Percentiles rank a stretch among this genome's conserved stretches.
Evolutionary conservation across 805 yeast species (phyloP).

Genomic region (Wickerhamomyces bisporus): DNA sequence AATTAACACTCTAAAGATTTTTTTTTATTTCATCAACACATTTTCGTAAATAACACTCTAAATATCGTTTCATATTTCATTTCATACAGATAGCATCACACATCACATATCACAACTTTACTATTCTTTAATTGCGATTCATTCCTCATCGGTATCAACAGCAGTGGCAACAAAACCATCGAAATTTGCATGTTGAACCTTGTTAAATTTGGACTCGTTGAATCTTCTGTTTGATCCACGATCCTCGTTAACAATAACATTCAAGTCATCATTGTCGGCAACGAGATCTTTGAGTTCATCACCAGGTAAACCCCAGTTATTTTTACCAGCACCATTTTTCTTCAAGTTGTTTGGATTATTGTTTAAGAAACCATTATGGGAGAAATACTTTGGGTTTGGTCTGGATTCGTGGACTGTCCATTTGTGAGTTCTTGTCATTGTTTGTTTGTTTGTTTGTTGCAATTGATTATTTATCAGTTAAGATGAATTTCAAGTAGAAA

Average conservation of each 20-base stretch:
- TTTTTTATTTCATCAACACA: too few relatives aligned
- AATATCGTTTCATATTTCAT: too few relatives aligned
- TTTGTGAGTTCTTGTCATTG: conserved; percentile 78
- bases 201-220: background rate
- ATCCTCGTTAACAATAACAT: background rate
- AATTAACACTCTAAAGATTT: too few relatives aligned
- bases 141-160: too few relatives aligned
- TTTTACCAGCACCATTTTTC: conserved; percentile 81
- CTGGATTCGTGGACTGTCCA: conserved; percentile 62
- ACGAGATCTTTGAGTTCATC: conserved; percentile 68
- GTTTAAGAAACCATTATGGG: conserved; percentile 66
- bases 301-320: conserved; percentile 83
- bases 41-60: too few relatives aligned
- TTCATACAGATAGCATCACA: too few relatives aligned
- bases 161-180: background rate
- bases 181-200: background rate
- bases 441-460: background rate
- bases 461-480: background rate
- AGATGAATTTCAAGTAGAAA: conserved; percentile 2
- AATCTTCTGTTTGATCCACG: background rate
- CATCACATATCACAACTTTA: too few relatives aligned
- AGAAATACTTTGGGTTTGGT: conserved; percentile 65
- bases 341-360: conserved; percentile 72
- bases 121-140: too few relatives aligned
- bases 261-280: conserved; percentile 31